Evolutionary conservation across 2,329 filamentous ascomycete species (phyloP), one percentile per base, ranked within the genome.

Genomic region (Dendrostoma leiphaemia): DNA sequence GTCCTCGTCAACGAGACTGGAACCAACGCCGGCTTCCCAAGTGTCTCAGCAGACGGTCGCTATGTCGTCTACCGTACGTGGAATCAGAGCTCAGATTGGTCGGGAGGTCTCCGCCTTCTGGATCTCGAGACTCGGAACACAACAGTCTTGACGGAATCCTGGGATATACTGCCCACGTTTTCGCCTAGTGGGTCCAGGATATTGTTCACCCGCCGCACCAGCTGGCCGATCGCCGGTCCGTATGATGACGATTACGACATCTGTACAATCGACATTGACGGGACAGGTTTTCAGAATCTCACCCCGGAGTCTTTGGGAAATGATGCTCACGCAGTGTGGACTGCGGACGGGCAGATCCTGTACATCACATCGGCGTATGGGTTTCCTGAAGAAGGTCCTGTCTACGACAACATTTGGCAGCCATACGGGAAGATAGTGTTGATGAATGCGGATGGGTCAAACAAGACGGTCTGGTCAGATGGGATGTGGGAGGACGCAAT

Each of bases 291-390:
- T 15, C 62, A 54, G 19, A 54, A 63, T 12, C 54, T 73, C 13
- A 73, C 70, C 1, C 43, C 43, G 6, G 63, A 59, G 3, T 68
- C 64, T 41, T 61, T 62, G 6, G 69, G 67, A 2, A 74, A 76
- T 48, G 72, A 76, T 49, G 72, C 73, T 0, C 73, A 75, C 59
- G 72, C 73, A 1, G 69, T 74, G 1, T 76, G 74, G 72, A 66
- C 67, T 0, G 61, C 64, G 2, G 72, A 76, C 60, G 71, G 71
- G 2, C 65, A 65, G 5, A 75, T 76, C 29, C 56, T 72, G 58
- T 77, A 66, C 34, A 67, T 60, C 5, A 72, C 62, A 6, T 72
- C 72, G 5, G 69, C 69, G 69, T 76, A 69, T 51, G 73, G 72
- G 2, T 76, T 75, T 61, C 65, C 70, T 31, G 68, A 71, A 38